Evolutionary conservation across 495 filamentous ascomycete genomes (phyloP).

Genomic region (Clavariopsis aquatica): DNA sequence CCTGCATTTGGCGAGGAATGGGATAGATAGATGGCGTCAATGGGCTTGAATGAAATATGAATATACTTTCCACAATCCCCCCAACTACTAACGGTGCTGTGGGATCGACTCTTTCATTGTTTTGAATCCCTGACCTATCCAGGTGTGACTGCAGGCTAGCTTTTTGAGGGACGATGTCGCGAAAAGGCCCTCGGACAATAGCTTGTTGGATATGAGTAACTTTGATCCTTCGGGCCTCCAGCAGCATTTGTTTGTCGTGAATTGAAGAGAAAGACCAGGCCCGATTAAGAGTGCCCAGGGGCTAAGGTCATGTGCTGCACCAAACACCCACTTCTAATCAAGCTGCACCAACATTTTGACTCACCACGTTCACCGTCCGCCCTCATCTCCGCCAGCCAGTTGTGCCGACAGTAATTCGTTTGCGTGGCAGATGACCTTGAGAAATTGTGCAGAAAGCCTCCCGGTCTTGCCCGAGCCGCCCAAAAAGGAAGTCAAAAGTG

Average conservation of each 20-base stretch:
- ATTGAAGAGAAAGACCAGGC: no score
- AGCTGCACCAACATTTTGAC: slow-evolving; percentile 15
- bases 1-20: not conserved
- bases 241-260: no score
- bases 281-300: no score
- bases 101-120: no score
- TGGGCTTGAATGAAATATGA: not conserved
- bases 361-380: slow-evolving; percentile 14
- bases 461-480: slow-evolving; percentile 1
- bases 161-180: no score
- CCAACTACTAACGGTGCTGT: no score
- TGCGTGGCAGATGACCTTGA: slow-evolving; percentile 26
- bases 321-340: slow-evolving; percentile 17
- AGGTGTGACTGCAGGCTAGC: no score
- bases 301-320: slow-evolving; percentile 1
- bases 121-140: no score
- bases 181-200: no score
- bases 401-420: slow-evolving; percentile 11
- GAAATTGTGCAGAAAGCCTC: slow-evolving; percentile 14
- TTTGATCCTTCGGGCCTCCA: no score
- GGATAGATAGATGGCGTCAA: not conserved
- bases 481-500: slow-evolving; percentile 14
- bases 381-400: slow-evolving; percentile 6
- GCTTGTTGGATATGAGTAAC: no score
- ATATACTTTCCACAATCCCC: no score